These are phyloP conservation scores for Pseudogymnoascus sp. DNA, from an alignment of 2,329 filamentous ascomycete genomes.

Conservation along the genomic window DNA sequence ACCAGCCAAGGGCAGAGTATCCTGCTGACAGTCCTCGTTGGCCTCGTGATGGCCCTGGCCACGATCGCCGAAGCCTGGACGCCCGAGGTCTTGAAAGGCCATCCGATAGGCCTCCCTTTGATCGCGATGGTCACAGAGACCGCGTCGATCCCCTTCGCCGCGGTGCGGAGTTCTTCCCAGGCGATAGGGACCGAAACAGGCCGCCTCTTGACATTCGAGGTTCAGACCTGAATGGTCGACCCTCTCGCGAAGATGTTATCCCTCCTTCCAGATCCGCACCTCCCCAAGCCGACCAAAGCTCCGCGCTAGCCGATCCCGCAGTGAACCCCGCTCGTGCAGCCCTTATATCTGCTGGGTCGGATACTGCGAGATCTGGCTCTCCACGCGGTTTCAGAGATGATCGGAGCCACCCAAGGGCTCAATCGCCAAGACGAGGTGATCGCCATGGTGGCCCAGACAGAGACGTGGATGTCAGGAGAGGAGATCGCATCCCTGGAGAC, in stretches of 20 bases:
- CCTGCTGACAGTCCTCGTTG: slow-evolving; percentile 9
- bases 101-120: slow-evolving; percentile 20
- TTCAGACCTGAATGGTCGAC: slow-evolving; percentile 22
- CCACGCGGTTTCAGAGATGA: slow-evolving; percentile 27
- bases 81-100: slow-evolving; percentile 23
- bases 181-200: slow-evolving; percentile 20
- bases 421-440: slow-evolving; percentile 43
- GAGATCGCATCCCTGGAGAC: background rate
- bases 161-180: background rate
- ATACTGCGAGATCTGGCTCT: slow-evolving; percentile 23
- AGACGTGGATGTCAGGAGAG: slow-evolving; percentile 36
- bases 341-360: slow-evolving; percentile 26
- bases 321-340: slow-evolving; percentile 30
- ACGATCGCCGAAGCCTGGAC: slow-evolving; percentile 25
- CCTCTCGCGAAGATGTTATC: slow-evolving; percentile 26
- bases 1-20: slow-evolving; percentile 15
- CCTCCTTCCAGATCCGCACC: slow-evolving; percentile 24
- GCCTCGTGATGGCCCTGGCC: slow-evolving; percentile 24
- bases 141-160: background rate
- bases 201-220: slow-evolving; percentile 16
- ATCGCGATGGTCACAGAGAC: slow-evolving; percentile 23
- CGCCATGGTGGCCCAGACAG: slow-evolving; percentile 32
- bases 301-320: slow-evolving; percentile 22
- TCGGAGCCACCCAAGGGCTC: slow-evolving; percentile 30
- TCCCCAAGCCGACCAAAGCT: slow-evolving; percentile 21